Conservation (phyloP, 1,139 yeast genomes). For the Magnusiomyces ingens region DNA sequence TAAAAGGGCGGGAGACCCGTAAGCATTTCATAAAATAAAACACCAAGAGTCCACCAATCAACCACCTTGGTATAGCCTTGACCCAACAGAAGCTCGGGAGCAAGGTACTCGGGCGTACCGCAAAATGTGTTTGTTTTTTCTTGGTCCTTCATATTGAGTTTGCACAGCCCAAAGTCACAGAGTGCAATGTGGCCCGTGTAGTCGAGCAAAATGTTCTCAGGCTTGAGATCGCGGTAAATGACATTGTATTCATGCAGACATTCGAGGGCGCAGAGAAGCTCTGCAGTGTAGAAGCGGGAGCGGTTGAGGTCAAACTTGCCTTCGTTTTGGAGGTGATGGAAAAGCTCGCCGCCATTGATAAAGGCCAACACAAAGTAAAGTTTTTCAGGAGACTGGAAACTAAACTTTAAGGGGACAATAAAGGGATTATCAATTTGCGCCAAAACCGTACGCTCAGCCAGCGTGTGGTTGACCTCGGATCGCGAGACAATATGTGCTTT, state of each 20-base stretch:
- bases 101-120: constrained; percentile 94
- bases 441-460: constrained; percentile 91
- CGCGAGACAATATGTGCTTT: constrained; percentile 91
- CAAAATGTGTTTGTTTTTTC: constrained; percentile 92
- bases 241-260: constrained; percentile 85
- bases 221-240: constrained; percentile 90
- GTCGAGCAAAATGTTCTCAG: constrained; percentile 88
- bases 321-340: constrained; percentile 87
- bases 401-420: constrained; percentile 92
- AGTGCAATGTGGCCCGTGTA: constrained; percentile 96
- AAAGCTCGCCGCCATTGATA: constrained; percentile 95
- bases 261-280: constrained; percentile 84
- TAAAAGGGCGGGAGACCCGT: constrained; percentile 96
- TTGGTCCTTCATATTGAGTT: constrained; percentile 81
- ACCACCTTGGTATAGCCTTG: constrained; percentile 94
- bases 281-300: constrained; percentile 90
- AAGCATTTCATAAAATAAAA: constrained; percentile 87
- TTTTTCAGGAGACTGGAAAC: constrained; percentile 94
- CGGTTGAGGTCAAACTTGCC: constrained; percentile 86
- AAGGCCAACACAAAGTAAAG: constrained; percentile 83
- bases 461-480: constrained; percentile 91
- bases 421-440: constrained; percentile 95
- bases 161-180: constrained; percentile 95
- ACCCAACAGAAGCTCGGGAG: constrained; percentile 86
- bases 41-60: constrained; percentile 99